Base-by-base conservation (phyloP, 345 rosid species). In the Eutrema yunnanense region DNA sequence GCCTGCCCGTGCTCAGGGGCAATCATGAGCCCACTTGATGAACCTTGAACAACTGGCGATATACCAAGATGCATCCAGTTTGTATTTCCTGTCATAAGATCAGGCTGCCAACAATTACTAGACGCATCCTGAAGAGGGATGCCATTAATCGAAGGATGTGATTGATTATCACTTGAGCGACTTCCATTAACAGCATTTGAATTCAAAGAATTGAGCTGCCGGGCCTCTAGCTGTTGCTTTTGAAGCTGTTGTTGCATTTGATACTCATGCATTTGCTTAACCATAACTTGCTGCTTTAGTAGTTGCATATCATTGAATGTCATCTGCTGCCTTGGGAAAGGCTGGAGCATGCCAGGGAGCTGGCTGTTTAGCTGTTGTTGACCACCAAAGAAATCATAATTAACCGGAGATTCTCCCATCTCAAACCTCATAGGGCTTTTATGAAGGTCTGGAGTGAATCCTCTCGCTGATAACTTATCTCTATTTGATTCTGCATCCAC, bases 221-320 rank as follows among this genome's bases (percentile, higher is more conserved):
- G 82, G 61, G 77, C 71, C 58, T 87, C 89, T 75, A 76, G 63
- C 54, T 81, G 88, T 55, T 82, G 86, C 75, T 83, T 86, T 61
- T 80, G 84, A 64, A 84, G 77, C 27, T 84, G 86, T 63, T 84
- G 87, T 82, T 86, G 96, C 72, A 91, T 86, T 74, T 91, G 97
- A 60, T 82, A 73, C 46, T 89, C 95, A 64, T 89, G 96, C 81
- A 89, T 79, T 79, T 91, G 90, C 82, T 82, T 91, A 40, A 79
- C 67, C 83, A 91, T 82, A 56, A 81, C 65, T 57, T 89, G 88
- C 65, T 94, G 92, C 76, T 91, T 96, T 47, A 89, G 44, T 29
- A 94, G 80, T 77, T 87, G 96, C 89, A 88, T 77, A 54, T 89
- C 98, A 78, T 65, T 80, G 70, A 81, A 75, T 72, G 87, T 89